Evolutionary conservation across 768 basidiomycete species (phyloP).

Genomic region (Pisolithus microcarpus): DNA sequence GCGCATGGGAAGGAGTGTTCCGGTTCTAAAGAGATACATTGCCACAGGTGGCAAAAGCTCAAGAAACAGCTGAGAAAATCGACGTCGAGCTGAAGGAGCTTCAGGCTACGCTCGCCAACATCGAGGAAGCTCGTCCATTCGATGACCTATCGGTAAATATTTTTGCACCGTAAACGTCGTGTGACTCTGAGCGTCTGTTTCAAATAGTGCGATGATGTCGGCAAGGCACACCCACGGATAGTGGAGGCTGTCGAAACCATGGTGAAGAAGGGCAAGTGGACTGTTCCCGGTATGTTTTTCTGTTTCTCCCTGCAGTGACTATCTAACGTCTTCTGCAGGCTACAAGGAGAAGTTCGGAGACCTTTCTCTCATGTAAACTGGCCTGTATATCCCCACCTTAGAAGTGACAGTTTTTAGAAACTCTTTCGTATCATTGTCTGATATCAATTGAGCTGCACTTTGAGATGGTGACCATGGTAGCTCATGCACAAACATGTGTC

Average conservation of each 20-base stretch:
- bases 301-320: not conserved
- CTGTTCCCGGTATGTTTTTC: conserved; percentile 73
- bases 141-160: conserved; percentile 88
- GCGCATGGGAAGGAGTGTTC: not conserved
- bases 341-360: conserved; percentile 98
- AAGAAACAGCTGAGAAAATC: conserved; percentile 85
- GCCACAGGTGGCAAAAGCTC: conserved; percentile 73
- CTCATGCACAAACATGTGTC: too few species aligned
- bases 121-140: conserved; percentile 94
- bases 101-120: conserved; percentile 90
- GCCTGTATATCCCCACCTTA: conserved; percentile 19
- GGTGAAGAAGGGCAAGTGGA: conserved; percentile 98
- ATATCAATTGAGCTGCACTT: not conserved
- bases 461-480: not conserved
- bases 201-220: conserved; percentile 76
- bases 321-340: conserved; percentile 34
- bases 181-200: not conserved
- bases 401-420: not conserved
- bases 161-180: not conserved
- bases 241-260: conserved; percentile 86
- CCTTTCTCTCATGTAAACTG: conserved; percentile 76
- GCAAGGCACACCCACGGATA: conserved; percentile 88
- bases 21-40: conserved; percentile 1
- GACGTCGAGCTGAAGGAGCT: conserved; percentile 87
- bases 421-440: not conserved